These are phyloP conservation scores for Plasmodium reichenowi DNA, from an alignment of 169 alveolate genomes.

Conservation along the genomic window DNA sequence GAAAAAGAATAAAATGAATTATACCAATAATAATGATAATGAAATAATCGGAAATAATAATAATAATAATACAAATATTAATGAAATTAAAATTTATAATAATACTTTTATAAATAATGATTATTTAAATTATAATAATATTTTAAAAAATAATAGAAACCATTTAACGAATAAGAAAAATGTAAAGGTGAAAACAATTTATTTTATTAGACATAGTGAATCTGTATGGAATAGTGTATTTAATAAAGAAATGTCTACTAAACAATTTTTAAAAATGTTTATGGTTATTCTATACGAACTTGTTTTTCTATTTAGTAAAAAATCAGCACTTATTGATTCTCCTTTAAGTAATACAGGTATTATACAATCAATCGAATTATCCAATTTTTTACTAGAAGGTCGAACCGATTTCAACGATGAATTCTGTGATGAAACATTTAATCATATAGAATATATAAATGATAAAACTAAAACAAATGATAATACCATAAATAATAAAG, in stretches of 20 bases:
- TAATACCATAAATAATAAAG: not conserved
- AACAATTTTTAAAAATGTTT: constrained; percentile 4
- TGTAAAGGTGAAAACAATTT: constrained; percentile 49
- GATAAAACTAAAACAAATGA: not conserved
- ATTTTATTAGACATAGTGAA: constrained; percentile 67
- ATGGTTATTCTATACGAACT: constrained; percentile 32
- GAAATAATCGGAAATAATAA: not conserved
- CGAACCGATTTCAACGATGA: constrained; percentile 10
- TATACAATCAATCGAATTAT: constrained; percentile 52
- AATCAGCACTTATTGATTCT: constrained; percentile 43
- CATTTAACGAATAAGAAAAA: not conserved
- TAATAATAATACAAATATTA: too few species aligned
- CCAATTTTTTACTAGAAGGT: constrained; percentile 49
- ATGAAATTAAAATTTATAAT: not conserved
- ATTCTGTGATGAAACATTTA: constrained; percentile 8
- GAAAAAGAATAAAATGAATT: not conserved
- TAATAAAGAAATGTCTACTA: constrained; percentile 8
- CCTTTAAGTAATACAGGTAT: constrained; percentile 57
- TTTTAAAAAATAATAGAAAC: not conserved
- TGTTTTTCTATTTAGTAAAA: constrained; percentile 32
- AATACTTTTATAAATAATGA: not conserved
- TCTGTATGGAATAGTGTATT: constrained; percentile 61
- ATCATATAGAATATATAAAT: not conserved
- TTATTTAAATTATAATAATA: too few species aligned
- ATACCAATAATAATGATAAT: not conserved